Evolutionary conservation across 768 basidiomycete genomes (phyloP), one percentile per base, ranked within the genome.

Genomic region (Dacryopinax primogenitus): DNA sequence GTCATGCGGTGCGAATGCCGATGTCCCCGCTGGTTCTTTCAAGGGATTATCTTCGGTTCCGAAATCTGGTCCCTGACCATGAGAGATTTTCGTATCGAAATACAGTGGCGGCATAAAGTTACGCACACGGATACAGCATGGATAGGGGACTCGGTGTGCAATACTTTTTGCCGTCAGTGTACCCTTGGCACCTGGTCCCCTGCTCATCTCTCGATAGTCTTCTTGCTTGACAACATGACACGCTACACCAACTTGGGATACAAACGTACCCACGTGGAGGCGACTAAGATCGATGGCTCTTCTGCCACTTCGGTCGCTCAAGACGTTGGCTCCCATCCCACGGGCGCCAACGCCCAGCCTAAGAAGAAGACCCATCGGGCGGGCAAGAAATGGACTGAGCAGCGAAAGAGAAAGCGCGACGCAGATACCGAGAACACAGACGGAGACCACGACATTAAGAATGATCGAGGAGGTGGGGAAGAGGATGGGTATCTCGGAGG

Each of bases 211-310:
- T 11, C 37, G 37, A 39, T 39, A 39, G n/a, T n/a, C n/a, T 37
- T 21, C 45, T 9, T 26, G 13, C 45, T 15, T 26, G 30, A 34
- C 21, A 32, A 51, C 33, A 90, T 90, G 88, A 89, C 88, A 15
- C 82, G 88, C 44, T 76, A 84, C 65, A 88, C 89, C 9, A 84
- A 83, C 69, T 80, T 90, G 73, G 85, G 84, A n/a, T 79, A 81
- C 63, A 91, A 90, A 72, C 77, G 88, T 62, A 85, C 83, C 3
- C 83, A 88, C 70, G 68, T 89, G 15, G 78, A 90, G 67, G 85
- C 87, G 64, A 65, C 23, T 66, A 71, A 39, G 68, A 67, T 61
- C 69, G 71, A 35, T 68, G 65, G 61, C 41, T 21, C 37, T 44
- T 47, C 58, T 13, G 21, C 34, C 44, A 34, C 62, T 3, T 37